Evolutionary conservation across 257 asterid genomes (phyloP).

Genomic region (Solanum appendiculatum): DNA sequence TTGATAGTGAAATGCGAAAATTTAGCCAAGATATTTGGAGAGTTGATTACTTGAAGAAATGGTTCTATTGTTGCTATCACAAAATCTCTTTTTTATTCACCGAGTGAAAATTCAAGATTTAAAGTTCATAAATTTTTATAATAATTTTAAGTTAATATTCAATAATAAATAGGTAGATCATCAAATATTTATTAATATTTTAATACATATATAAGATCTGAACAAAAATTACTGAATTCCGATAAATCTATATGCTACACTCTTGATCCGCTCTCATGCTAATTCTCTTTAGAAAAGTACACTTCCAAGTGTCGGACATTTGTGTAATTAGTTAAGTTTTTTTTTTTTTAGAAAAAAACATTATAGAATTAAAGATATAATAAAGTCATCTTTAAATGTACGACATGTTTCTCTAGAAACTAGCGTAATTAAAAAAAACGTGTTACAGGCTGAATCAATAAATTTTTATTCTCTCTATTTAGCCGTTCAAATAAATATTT

Average conservation of each 20-base stretch:
- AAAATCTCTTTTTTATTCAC: neutral
- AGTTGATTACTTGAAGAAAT: neutral
- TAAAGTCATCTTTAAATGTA: neutral
- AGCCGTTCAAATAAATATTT: neutral
- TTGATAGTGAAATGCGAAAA: neutral
- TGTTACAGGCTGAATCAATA: neutral
- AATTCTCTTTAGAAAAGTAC: neutral
- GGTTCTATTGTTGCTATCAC: neutral
- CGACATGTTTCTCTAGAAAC: neutral
- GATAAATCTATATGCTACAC: accelerated
- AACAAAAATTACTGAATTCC: neutral
- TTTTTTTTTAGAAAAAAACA: neutral
- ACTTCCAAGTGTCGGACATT: neutral
- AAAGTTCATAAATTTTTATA: neutral
- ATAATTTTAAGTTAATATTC: neutral
- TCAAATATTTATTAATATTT: neutral
- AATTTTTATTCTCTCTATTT: neutral
- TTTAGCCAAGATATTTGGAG: neutral
- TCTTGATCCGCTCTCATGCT: neutral
- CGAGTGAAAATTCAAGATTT: neutral
- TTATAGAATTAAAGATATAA: neutral
- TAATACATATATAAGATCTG: neutral
- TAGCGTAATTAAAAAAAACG: neutral
- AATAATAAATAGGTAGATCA: neutral
- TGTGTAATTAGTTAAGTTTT: neutral